These are phyloP conservation scores for Psidium guajava DNA, from an alignment of 345 rosid species.

Conservation along the genomic window DNA sequence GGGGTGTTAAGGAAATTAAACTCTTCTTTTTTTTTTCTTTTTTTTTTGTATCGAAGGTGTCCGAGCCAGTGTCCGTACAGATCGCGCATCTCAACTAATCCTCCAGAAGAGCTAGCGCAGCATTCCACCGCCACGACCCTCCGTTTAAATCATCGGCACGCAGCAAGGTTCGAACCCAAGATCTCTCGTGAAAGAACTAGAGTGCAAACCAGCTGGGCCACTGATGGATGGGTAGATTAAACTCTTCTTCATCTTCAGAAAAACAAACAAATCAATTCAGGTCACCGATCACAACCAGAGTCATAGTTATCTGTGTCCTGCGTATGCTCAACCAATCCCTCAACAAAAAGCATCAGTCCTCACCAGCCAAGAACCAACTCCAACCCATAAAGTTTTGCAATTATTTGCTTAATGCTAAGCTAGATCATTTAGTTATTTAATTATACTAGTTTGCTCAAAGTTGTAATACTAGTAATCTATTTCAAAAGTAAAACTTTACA, in stretches of 20 bases:
- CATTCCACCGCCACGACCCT: too few relatives aligned
- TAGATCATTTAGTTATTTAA: neutral
- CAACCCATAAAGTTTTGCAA: neutral
- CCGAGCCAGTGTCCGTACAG: too few relatives aligned
- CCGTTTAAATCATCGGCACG: too few relatives aligned
- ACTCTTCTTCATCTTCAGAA: neutral
- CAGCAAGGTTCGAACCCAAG: too few relatives aligned
- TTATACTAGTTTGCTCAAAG: neutral
- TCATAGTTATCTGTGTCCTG: neutral
- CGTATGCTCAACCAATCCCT: neutral
- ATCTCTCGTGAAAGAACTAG: too few relatives aligned
- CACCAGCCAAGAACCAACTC: neutral
- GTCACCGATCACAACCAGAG: neutral
- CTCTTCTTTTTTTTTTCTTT: too few relatives aligned
- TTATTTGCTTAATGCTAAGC: neutral
- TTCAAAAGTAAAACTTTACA: neutral
- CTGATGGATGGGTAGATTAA: neutral
- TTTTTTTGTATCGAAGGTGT: too few relatives aligned
- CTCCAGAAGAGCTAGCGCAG: too few relatives aligned
- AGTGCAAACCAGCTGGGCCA: too few relatives aligned
- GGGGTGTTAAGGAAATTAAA: too few relatives aligned
- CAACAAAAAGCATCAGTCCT: neutral
- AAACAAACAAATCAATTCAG: neutral
- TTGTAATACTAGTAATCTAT: neutral
- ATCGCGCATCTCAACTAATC: too few relatives aligned